Conservation (phyloP, 441 rosid species). For the Biscutella laevigata region DNA sequence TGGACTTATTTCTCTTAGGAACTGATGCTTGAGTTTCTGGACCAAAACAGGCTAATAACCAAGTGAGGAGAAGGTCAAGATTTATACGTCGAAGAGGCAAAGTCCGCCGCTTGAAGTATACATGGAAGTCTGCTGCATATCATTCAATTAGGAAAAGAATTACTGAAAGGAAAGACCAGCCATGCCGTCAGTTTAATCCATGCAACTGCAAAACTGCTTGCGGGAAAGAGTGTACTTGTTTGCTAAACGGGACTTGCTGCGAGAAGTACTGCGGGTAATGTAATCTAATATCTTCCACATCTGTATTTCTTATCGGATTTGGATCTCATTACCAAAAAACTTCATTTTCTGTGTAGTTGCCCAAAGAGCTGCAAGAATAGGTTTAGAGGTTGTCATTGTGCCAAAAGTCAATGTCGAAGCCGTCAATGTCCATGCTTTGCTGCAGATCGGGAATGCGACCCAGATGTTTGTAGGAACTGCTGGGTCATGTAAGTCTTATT, state of each 20-base stretch:
- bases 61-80: slow-evolving; percentile 86
- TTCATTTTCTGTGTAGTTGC: slow-evolving; percentile 43
- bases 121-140: slow-evolving; percentile 98
- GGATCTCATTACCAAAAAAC: slow-evolving; percentile 8
- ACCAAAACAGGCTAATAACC: slow-evolving; percentile 55
- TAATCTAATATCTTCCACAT: slow-evolving; percentile 6
- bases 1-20: neutral
- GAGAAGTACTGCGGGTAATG: slow-evolving; percentile 99
- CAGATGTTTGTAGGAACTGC: slow-evolving; percentile 98
- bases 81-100: slow-evolving; percentile 87
- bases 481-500: slow-evolving; percentile 77
- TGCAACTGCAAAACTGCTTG: slow-evolving; percentile 89
- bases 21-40: slow-evolving; percentile 18
- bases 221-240: slow-evolving; percentile 86
- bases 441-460: slow-evolving; percentile 98
- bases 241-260: slow-evolving; percentile 90
- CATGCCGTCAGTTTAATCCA: slow-evolving; percentile 97
- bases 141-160: slow-evolving; percentile 88
- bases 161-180: slow-evolving; percentile 95
- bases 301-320: neutral
- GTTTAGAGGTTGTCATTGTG: slow-evolving; percentile 98
- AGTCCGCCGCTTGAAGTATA: slow-evolving; percentile 95
- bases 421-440: slow-evolving; percentile 99
- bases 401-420: slow-evolving; percentile 98
- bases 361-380: slow-evolving; percentile 97